Evolutionary conservation across 2,329 filamentous ascomycete species (phyloP).

Genomic region (Paracoccidioides lutzii): DNA sequence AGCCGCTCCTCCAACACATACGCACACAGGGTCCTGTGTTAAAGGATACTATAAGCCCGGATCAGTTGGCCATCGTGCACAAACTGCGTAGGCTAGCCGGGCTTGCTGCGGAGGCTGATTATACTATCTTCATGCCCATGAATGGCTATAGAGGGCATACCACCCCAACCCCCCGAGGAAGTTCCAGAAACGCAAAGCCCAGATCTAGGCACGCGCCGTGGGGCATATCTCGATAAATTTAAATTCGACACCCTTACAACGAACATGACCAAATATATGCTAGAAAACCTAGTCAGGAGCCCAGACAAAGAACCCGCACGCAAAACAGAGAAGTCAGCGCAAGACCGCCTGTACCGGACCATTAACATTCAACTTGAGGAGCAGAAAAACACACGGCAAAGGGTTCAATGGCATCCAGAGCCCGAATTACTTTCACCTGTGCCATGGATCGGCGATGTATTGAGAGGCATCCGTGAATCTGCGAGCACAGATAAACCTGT

Average conservation of each 20-base stretch:
- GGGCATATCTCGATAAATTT: not conserved
- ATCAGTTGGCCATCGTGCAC: slow-evolving; percentile 11
- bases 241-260: no score
- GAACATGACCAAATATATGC: not conserved
- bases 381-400: not conserved
- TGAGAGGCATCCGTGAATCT: not conserved
- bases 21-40: not conserved
- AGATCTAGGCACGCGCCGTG: not conserved
- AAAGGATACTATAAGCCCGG: slow-evolving; percentile 1
- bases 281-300: not conserved
- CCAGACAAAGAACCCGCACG: not conserved
- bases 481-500: not conserved
- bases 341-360: not conserved
- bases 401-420: not conserved
- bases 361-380: not conserved
- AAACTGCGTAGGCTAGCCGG: slow-evolving; percentile 10
- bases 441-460: not conserved
- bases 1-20: slow-evolving; percentile 9
- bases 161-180: not conserved
- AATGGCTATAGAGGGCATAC: slow-evolving; percentile 15
- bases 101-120: slow-evolving; percentile 12
- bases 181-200: not conserved
- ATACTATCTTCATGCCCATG: slow-evolving; percentile 16
- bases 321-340: not conserved
- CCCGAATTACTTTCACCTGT: not conserved